phyloP scores from a whole-genome alignment of 148 eudicot species.

The Dianthus caryophyllus region DNA sequence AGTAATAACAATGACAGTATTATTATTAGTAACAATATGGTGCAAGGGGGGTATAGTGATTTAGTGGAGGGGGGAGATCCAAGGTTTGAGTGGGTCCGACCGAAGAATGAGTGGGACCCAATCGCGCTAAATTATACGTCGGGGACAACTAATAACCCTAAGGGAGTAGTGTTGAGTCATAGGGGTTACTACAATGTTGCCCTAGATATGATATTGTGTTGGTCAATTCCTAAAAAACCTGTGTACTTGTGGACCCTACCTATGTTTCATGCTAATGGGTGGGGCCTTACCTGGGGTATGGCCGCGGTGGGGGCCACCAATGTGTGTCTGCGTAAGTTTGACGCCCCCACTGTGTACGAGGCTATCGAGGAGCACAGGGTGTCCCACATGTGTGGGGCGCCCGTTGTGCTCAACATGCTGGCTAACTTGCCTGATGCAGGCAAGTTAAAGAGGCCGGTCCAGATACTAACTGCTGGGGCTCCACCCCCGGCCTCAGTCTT shows the following conservation, averaged over 20 bases:
- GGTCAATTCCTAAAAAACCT: conserved; percentile 32
- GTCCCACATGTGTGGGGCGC: conserved; percentile 55
- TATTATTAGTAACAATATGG: background rate
- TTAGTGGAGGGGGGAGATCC: conserved; percentile 33
- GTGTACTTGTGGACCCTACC: conserved; percentile 49
- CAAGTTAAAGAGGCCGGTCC: conserved; percentile 15
- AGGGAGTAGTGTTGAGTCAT: conserved; percentile 42
- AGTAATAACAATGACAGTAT: no score
- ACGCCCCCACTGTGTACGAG: conserved; percentile 20
- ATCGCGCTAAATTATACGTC: no score
- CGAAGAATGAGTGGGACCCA: conserved; percentile 44
- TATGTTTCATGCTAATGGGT: conserved; percentile 50
- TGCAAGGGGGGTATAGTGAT: conserved; percentile 23
- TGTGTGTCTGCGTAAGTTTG: conserved; percentile 38
- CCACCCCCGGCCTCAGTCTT: conserved; percentile 41
- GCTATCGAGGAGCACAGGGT: conserved; percentile 29
- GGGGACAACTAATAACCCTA: conserved; percentile 41
- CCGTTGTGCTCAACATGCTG: conserved; percentile 32
- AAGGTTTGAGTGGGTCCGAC: conserved; percentile 36
- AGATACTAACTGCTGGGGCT: conserved; percentile 32
- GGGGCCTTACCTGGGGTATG: conserved; percentile 44
- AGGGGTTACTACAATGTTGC: conserved; percentile 30
- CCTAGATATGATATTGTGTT: conserved; percentile 28
- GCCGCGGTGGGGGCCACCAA: conserved; percentile 49
- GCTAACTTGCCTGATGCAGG: conserved; percentile 8